Percentiles rank a stretch among this genome's conserved stretches.
Evolutionary conservation across 306 rosid genomes (phyloP).

Genomic region (Ormosia emarginata): DNA sequence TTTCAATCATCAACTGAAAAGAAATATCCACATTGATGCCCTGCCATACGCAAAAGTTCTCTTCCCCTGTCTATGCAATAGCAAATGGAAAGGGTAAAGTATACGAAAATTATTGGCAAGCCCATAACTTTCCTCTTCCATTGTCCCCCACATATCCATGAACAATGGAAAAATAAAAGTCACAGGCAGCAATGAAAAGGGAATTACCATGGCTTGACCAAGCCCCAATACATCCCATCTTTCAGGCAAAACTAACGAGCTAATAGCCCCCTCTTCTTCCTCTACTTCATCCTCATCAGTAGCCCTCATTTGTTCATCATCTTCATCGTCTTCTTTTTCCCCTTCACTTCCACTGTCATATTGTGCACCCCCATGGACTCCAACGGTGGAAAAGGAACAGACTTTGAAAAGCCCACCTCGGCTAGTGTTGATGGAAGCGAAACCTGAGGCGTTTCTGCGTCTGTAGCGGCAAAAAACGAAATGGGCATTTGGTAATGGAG

Average conservation of each 20-base stretch:
- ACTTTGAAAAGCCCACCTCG: constrained; percentile 7
- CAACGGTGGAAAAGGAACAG: constrained; percentile 17
- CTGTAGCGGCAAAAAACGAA: constrained; percentile 26
- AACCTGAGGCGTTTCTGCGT: not conserved
- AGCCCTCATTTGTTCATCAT: constrained; percentile 12
- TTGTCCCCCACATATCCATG: not conserved
- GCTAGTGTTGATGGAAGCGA: constrained; percentile 13
- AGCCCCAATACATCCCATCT: constrained; percentile 95
- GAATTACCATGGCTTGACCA: constrained; percentile 94
- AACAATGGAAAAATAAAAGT: not conserved
- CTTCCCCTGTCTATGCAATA: not conserved
- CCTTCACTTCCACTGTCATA: constrained; percentile 28
- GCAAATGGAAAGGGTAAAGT: not conserved
- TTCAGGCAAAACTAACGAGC: constrained; percentile 50
- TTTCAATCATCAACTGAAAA: not conserved
- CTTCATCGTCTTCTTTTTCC: constrained; percentile 34
- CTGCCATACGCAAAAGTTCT: not conserved
- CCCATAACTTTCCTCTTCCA: not conserved
- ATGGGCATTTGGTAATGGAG: not conserved
- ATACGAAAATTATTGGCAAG: not conserved
- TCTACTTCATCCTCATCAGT: constrained; percentile 21
- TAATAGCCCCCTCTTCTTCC: constrained; percentile 21
- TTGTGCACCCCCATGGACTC: not conserved
- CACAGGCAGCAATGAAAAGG: not conserved
- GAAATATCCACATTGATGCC: not conserved